A percentile compares a stretch with the other conserved stretches of the same genome.
phyloP scores from a whole-genome alignment of 306 rosid genomes.

The Trichosanthes cucumerina region DNA sequence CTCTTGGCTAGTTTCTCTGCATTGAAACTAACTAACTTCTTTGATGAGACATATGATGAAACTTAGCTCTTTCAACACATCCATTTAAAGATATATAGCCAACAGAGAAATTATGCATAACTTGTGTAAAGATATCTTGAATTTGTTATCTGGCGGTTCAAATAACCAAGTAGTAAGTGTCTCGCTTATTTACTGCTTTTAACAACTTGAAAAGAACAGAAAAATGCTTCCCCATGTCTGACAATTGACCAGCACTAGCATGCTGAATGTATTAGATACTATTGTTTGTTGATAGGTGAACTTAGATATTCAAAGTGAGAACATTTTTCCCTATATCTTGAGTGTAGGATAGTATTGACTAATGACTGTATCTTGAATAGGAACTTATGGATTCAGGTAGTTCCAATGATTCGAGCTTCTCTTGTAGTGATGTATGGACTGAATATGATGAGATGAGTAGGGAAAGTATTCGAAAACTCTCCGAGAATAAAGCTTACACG shows the following conservation, averaged over 20 bases:
- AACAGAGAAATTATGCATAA: not conserved
- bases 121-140: too few relatives aligned
- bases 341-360: not conserved
- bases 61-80: not conserved
- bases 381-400: slow-evolving; percentile 18
- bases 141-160: too few relatives aligned
- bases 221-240: not conserved
- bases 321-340: not conserved
- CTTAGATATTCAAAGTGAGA: not conserved
- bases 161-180: too few relatives aligned
- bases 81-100: not conserved
- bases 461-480: slow-evolving; percentile 25
- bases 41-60: not conserved
- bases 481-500: slow-evolving; percentile 37
- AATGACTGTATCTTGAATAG: slow-evolving; percentile 23
- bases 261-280: not conserved
- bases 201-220: not conserved
- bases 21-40: not conserved
- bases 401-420: slow-evolving; percentile 22
- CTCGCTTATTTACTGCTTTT: too few relatives aligned
- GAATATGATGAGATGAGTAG: slow-evolving; percentile 44
- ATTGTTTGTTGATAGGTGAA: not conserved
- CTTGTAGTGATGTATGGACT: slow-evolving; percentile 38
- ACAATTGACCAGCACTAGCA: not conserved
- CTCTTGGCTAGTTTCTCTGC: not conserved